Base-by-base conservation (phyloP, 2,329 filamentous ascomycete genomes). In the Apiospora malaysiana region DNA sequence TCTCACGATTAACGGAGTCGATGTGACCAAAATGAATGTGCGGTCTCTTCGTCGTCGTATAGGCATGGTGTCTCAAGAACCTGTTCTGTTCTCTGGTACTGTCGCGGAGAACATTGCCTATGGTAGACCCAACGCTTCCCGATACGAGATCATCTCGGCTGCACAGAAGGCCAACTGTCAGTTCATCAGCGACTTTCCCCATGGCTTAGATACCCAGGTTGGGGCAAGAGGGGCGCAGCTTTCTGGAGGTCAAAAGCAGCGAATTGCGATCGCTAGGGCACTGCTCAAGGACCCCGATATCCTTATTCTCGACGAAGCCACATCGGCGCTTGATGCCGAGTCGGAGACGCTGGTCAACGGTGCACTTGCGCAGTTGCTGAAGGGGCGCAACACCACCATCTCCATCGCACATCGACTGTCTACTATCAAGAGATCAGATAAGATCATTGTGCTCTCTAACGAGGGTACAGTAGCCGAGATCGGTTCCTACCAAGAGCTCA, bases 261-360 rank as follows among this genome's bases (percentile, higher is more conserved):
- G 96, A 74, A 98, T 99, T 77, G 96, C 96, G 47, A 99, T 99
- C 80, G 96, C 96, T 6, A 90, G 97, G 70, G 96, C 96, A 16
- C 87, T 99, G 40, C 91, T 99, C 76, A 98, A 98, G 82, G 90
- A 98, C 73, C 97, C 97, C 0, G 96, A 99, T 82, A 98, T 99
- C 73, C 85, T 99, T 40, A 97, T 99, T 72, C 89, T 99, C 0
- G 96, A 99, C 78, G 96, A 99, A 85, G 93, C 97, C 23, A 99
- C 97, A 0, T 97, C 94, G 2, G 96, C 96, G 0, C 87, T 99
- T 9, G 96, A 99, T 79, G 96, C 96, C 18, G 96, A 99, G 82
- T 97, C 94, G 0, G 96, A 99, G 81, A 98, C 96, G 0, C 88
- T 98, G 2, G 96, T 99, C 72, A 99, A 99, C 80, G 91, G 94